Conservation (phyloP, 495 filamentous ascomycete species). For the Trichodelitschia bisporula region DNA sequence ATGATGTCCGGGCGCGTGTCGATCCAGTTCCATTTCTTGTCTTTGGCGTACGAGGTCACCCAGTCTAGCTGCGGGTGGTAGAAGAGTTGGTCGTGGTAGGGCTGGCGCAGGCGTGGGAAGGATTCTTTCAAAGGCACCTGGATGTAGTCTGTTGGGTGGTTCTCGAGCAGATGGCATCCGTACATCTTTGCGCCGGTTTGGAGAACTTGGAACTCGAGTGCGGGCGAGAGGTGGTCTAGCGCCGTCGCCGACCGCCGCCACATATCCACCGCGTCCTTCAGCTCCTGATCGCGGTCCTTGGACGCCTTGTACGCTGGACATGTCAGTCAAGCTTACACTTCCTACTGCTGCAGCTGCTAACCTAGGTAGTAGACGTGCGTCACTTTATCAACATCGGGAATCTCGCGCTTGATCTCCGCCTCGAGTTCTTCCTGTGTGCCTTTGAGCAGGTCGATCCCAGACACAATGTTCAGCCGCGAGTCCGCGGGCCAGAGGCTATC, state of each 20-base stretch:
- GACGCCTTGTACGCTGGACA: constrained; percentile 15
- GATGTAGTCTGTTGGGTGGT: constrained; percentile 14
- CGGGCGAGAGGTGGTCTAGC: constrained; percentile 7
- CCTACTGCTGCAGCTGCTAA: constrained; percentile 3
- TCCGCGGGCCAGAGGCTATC: constrained; percentile 15
- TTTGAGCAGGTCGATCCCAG: constrained; percentile 15
- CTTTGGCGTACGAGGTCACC: constrained; percentile 8
- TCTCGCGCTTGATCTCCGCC: constrained; percentile 6
- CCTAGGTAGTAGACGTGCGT: constrained; percentile 19
- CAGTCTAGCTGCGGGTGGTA: constrained; percentile 15
- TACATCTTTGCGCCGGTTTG: constrained; percentile 16
- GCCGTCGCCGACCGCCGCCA: constrained; percentile 12
- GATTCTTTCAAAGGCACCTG: constrained; percentile 13
- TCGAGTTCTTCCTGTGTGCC: constrained; percentile 14
- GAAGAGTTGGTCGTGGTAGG: constrained; percentile 13
- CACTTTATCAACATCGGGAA: constrained; percentile 12
- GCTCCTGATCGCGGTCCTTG: constrained; percentile 12
- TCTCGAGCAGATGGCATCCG: constrained; percentile 13
- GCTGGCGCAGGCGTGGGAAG: constrained; percentile 8
- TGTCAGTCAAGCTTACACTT: not conserved
- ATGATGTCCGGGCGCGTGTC: constrained; percentile 15
- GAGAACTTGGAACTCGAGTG: constrained; percentile 13
- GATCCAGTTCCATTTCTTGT: constrained; percentile 13
- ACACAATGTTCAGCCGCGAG: constrained; percentile 12
- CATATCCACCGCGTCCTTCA: constrained; percentile 14